Evolutionary conservation across 495 filamentous ascomycete species (phyloP).

Genomic region (Parachaetomium inaequale): DNA sequence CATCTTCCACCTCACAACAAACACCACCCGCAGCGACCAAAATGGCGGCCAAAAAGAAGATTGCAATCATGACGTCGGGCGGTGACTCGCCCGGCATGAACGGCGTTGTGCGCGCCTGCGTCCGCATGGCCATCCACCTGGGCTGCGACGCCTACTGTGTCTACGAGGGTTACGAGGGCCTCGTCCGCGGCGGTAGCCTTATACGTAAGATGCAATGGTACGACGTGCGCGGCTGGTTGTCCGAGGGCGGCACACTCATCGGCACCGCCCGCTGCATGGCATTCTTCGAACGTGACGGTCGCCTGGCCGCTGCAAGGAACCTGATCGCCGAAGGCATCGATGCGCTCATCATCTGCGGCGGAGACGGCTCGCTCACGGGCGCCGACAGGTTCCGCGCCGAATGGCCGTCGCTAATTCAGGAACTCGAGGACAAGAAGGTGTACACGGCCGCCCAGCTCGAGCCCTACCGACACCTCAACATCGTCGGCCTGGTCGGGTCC

Average conservation of each 20-base stretch:
- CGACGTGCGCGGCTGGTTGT: slow-evolving; percentile 91
- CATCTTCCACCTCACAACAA: not conserved
- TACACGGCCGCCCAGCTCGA: slow-evolving; percentile 65
- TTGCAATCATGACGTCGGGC: slow-evolving; percentile 94
- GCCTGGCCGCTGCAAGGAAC: slow-evolving; percentile 84
- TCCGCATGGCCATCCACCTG: slow-evolving; percentile 83
- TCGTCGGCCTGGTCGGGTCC: slow-evolving; percentile 91
- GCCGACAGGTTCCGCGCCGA: slow-evolving; percentile 90
- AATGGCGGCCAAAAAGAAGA: slow-evolving; percentile 63
- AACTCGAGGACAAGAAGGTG: slow-evolving; percentile 68
- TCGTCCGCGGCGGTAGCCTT: slow-evolving; percentile 83
- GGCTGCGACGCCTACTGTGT: slow-evolving; percentile 86
- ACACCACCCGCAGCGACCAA: slow-evolving; percentile 14
- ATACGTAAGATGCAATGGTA: slow-evolving; percentile 89
- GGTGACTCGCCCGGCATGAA: slow-evolving; percentile 99
- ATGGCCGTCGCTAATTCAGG: slow-evolving; percentile 81
- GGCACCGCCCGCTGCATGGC: slow-evolving; percentile 87
- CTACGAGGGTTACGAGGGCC: slow-evolving; percentile 93
- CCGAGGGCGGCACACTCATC: slow-evolving; percentile 93
- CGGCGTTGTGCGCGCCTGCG: slow-evolving; percentile 85
- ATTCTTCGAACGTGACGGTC: slow-evolving; percentile 82
- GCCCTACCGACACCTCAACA: slow-evolving; percentile 79
- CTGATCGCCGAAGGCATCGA: slow-evolving; percentile 90
- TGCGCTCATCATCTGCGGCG: slow-evolving; percentile 93
- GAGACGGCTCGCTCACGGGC: slow-evolving; percentile 95